phyloP scores from a whole-genome alignment of 257 asterid genomes.

The Solanum chiquidenum region DNA sequence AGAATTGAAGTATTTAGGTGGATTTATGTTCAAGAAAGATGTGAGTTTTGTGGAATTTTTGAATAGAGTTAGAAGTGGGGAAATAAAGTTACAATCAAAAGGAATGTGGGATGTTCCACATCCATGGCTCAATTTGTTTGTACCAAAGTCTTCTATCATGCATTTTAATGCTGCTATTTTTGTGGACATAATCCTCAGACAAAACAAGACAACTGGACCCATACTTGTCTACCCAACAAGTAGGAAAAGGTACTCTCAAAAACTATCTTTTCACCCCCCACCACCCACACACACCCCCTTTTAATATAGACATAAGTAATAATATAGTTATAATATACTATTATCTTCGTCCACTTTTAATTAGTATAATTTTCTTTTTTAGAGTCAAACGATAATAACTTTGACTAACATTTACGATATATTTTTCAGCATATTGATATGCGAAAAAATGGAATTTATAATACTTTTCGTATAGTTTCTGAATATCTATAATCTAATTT shows the following conservation, averaged over 20 bases:
- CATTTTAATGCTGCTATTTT: conserved; percentile 50
- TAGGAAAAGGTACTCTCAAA: conserved; percentile 22
- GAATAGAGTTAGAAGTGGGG: conserved; percentile 42
- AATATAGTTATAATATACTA: too few relatives aligned
- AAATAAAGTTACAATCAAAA: conserved; percentile 16
- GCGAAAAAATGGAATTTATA: too few relatives aligned
- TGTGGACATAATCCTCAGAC: conserved; percentile 40
- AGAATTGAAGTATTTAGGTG: conserved; percentile 22
- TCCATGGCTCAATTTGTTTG: conserved; percentile 77
- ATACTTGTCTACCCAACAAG: conserved; percentile 63
- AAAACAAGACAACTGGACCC: conserved; percentile 42
- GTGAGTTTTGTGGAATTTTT: conserved; percentile 33
- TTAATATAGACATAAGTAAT: neutral
- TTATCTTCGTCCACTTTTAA: too few relatives aligned
- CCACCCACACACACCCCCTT: neutral
- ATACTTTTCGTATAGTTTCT: too few relatives aligned
- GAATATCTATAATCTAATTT: too few relatives aligned
- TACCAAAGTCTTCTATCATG: conserved; percentile 49
- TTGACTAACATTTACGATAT: neutral
- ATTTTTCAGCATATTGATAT: too few relatives aligned
- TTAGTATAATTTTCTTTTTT: too few relatives aligned
- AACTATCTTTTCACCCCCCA: neutral
- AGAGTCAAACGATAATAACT: too few relatives aligned
- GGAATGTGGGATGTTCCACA: conserved; percentile 44
- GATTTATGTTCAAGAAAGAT: conserved; percentile 36